These are phyloP conservation scores for Thermomucor indicae-seudaticae DNA, from an alignment of 371 early-diverging fungal species.

Conservation along the genomic window DNA sequence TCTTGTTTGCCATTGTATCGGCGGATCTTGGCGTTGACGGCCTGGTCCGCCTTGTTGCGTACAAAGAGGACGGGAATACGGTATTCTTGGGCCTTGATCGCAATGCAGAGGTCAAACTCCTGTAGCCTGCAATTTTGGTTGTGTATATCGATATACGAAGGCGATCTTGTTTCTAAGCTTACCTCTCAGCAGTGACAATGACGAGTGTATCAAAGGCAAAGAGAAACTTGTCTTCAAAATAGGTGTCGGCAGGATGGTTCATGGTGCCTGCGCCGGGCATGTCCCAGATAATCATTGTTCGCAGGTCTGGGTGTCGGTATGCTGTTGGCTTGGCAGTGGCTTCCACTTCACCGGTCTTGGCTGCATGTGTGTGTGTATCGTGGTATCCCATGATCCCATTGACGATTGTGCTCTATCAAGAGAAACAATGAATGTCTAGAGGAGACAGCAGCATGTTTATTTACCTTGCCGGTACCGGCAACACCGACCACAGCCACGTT, in stretches of 20 bases:
- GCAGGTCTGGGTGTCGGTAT: slow-evolving; percentile 41
- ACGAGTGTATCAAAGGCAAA: slow-evolving; percentile 47
- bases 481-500: slow-evolving; percentile 42
- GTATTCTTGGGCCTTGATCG: slow-evolving; percentile 30
- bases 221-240: slow-evolving; percentile 47
- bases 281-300: slow-evolving; percentile 44
- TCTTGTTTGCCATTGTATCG: slow-evolving; percentile 10
- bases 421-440: too few relatives aligned
- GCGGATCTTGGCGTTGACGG: slow-evolving; percentile 28
- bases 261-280: slow-evolving; percentile 47
- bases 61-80: slow-evolving; percentile 36
- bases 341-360: slow-evolving; percentile 39
- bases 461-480: slow-evolving; percentile 47
- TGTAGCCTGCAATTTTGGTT: too few relatives aligned
- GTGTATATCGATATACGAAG: too few relatives aligned
- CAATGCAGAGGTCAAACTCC: slow-evolving; percentile 31
- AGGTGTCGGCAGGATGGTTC: slow-evolving; percentile 34
- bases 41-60: slow-evolving; percentile 45
- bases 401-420: slow-evolving; percentile 39
- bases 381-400: slow-evolving; percentile 45
- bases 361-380: slow-evolving; percentile 27
- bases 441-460: too few relatives aligned
- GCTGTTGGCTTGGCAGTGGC: slow-evolving; percentile 27
- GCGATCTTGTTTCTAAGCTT: too few relatives aligned
- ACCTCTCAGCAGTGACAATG: slow-evolving; percentile 41